Conservation (phyloP, 2,329 filamentous ascomycete genomes). For the Botrytis hyacinthi region DNA sequence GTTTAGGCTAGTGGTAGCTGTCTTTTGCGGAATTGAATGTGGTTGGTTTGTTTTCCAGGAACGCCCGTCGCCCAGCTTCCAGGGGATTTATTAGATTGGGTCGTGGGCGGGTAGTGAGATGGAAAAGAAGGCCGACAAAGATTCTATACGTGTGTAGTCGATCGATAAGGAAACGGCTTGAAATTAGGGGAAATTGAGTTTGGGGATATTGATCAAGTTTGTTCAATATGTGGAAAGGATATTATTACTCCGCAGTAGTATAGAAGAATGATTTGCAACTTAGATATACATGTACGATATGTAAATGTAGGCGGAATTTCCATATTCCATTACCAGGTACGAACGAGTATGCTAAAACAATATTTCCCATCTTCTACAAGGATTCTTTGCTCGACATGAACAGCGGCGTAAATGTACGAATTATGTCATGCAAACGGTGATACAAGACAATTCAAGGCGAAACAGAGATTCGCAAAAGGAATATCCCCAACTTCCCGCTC, state of each 20-base stretch:
- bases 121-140: background rate
- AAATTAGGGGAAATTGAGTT: background rate
- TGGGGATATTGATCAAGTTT: background rate
- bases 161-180: background rate
- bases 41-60: conserved; percentile 8
- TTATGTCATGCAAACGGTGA: background rate
- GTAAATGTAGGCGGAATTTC: background rate
- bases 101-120: background rate
- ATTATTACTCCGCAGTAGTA: no score
- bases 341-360: no score
- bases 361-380: background rate
- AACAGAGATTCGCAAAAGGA: background rate
- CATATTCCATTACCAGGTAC: background rate
- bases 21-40: background rate
- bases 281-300: no score
- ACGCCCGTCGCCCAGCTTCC: background rate
- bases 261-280: background rate
- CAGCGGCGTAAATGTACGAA: background rate
- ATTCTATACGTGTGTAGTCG: background rate
- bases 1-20: background rate
- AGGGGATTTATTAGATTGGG: background rate
- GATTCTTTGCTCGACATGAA: background rate
- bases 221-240: background rate
- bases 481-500: conserved; percentile 7
- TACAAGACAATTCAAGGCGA: background rate